Base-by-base conservation (phyloP, 306 rosid genomes). In the Canavalia ensiformis region DNA sequence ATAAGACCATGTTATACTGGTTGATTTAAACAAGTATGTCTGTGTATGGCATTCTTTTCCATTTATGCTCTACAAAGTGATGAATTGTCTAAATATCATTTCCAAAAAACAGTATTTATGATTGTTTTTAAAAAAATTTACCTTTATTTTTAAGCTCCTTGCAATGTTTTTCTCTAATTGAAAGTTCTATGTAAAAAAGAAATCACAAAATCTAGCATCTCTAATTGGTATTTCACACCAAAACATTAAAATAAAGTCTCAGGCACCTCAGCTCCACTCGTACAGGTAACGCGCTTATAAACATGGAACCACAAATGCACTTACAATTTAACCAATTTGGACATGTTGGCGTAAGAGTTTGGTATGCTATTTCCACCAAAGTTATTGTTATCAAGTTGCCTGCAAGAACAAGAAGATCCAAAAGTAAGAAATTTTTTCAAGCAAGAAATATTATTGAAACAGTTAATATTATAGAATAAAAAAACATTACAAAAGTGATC, bases 351-450 rank as follows among this genome's bases (percentile, higher is more conserved):
- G 69, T 82, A 95, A 66, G 99, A 72, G 30, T 76, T 84, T 68
- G 99, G 99, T 86, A 95, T 95, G 52, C 60, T 74, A 77, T 12
- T 84, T 83, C 96, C 99, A 52, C 52, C 57, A 34, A 95, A 93
- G 89, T 95, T 86, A 82, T 95, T 95, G 86, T 93, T 93, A 82
- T 95, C 99, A 44, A 93, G 88, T 85, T 95, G 97, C 71, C 99
- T 95, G 92, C 88, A 87, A 78, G 77, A 72, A 42, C 63, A 87
- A 66, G 71, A 82, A 74, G 51, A 68, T 73, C 41, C 50, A 74
- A 75, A 68, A 60, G 25, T 33, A 75, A 42, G 8, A 73, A 37
- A 10, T 3, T 45, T 72, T 52, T 56, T 52, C 47, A 37, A 45
- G 76, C 10, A 25, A 60, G 54, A 46, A 11, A 68, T 57, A 31